Base-by-base conservation (phyloP, 2,329 filamentous ascomycete species). In the Ophiognomonia clavigignenti-juglandacearum region DNA sequence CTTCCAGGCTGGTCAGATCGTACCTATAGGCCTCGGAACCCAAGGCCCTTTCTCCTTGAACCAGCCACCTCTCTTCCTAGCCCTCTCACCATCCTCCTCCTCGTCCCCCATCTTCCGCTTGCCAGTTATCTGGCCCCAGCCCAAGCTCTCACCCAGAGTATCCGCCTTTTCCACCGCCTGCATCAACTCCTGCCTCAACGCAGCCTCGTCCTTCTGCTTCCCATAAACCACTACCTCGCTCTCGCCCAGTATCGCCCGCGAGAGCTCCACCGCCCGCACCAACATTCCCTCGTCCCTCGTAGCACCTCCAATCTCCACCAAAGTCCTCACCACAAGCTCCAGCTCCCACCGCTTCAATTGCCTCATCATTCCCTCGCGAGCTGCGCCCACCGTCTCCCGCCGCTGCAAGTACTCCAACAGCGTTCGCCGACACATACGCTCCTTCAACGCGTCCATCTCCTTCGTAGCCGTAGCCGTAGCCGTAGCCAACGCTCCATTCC, bases 21-120 rank as follows among this genome's bases (percentile, higher is more conserved):
- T 65, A 5, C 79, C 79, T 54, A 82, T 82, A 0, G 79, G 78
- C 55, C 74, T 78, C 9, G 78, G 70, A 48, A 70, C 72, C 79
- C 79, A 83, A 3, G 65, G 59, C 7, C 75, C 76, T 40, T 74
- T 62, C 53, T 73, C 76, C 47, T 65, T 64, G 19, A 66, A 64
- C 78, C 79, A 82, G 20, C 67, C 35, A 10, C 43, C 43, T 34
- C 43, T 45, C 26, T 31, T 31, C 19, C 20, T 14, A 10, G n/a
- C 24, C 35, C 32, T 16, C 9, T 22, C 23, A 10, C 29, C 65
- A 36, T 59, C 58, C 11, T 56, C 54, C n/a, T 56, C 44, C 13
- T 36, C 43, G n/a, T 42, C 49, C 20, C 52, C 51, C 22, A 43
- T 43, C 34, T 37, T 45, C 31, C 20, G 53, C 39, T 45, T 52